These are phyloP conservation scores for Trichoderma asperellum DNA, from an alignment of 2,329 filamentous ascomycete species.

Conservation along the genomic window DNA sequence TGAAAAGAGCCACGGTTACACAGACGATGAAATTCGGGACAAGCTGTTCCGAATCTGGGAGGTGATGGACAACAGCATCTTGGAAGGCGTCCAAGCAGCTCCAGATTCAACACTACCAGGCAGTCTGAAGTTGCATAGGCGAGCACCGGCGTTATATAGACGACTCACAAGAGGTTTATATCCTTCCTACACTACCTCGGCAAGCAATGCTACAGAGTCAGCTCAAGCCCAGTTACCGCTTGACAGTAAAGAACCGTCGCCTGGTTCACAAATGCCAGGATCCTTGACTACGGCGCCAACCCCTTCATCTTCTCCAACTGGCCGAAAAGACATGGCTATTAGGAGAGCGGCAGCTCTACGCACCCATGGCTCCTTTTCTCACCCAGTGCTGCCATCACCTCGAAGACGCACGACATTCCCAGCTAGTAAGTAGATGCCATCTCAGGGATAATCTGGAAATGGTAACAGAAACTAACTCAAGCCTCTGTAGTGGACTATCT, in stretches of 20 bases:
- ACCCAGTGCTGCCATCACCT: conserved; percentile 16
- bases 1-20: conserved; percentile 21
- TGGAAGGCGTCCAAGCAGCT: conserved; percentile 20
- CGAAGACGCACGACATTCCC: conserved; percentile 23
- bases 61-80: conserved; percentile 23
- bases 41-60: conserved; percentile 25
- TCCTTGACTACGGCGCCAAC: background rate
- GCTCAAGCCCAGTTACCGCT: background rate
- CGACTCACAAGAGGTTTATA: conserved; percentile 25
- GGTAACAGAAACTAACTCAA: background rate
- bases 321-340: conserved; percentile 6
- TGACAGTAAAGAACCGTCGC: background rate
- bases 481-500: conserved; percentile 12
- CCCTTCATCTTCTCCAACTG: background rate
- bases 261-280: background rate
- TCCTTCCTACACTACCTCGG: conserved; percentile 9
- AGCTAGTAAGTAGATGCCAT: background rate
- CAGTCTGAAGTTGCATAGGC: conserved; percentile 12
- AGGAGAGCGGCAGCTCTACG: conserved; percentile 7
- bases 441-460: background rate
- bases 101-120: conserved; percentile 20
- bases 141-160: conserved; percentile 21
- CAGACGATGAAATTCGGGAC: conserved; percentile 18
- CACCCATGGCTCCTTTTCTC: conserved; percentile 23
- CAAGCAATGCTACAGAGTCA: background rate